A percentile compares a stretch with the other conserved stretches of the same genome.
Evolutionary conservation across 2,329 filamentous ascomycete species (phyloP).

Genomic region (Pseudogymnoascus sp.): DNA sequence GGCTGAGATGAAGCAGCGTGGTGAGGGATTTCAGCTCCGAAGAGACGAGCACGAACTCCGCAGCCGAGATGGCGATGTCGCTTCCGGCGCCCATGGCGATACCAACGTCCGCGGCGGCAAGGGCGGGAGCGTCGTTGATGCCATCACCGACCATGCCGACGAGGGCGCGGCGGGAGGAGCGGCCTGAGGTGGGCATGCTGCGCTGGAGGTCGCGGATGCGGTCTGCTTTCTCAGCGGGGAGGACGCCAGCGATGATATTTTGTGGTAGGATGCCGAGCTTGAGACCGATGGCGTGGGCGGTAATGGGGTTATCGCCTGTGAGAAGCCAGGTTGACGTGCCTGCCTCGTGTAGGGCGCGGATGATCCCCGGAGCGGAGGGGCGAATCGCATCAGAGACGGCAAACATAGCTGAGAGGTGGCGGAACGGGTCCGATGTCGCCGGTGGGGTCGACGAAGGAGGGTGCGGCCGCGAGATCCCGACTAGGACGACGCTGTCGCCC

Average conservation of each 20-base stretch:
- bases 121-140: constrained; percentile 73
- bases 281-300: constrained; percentile 69
- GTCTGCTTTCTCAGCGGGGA: constrained; percentile 74
- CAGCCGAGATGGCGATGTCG: constrained; percentile 70
- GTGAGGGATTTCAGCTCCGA: constrained; percentile 50
- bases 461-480: constrained; percentile 36
- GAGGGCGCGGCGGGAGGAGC: constrained; percentile 37
- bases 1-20: constrained; percentile 50
- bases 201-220: constrained; percentile 58
- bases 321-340: constrained; percentile 83
- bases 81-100: constrained; percentile 72
- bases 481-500: constrained; percentile 58
- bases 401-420: constrained; percentile 57
- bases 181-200: background rate
- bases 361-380: constrained; percentile 58
- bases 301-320: constrained; percentile 83
- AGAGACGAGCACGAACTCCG: constrained; percentile 68
- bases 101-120: constrained; percentile 69
- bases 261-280: constrained; percentile 64
- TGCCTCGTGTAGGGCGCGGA: constrained; percentile 55
- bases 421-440: constrained; percentile 24
- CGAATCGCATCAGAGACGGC: constrained; percentile 77
- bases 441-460: background rate
- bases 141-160: constrained; percentile 79
- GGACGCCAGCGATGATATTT: constrained; percentile 80